Conservation (phyloP, 2,329 filamentous ascomycete species). For the Sclerotinia sclerotiorum region DNA sequence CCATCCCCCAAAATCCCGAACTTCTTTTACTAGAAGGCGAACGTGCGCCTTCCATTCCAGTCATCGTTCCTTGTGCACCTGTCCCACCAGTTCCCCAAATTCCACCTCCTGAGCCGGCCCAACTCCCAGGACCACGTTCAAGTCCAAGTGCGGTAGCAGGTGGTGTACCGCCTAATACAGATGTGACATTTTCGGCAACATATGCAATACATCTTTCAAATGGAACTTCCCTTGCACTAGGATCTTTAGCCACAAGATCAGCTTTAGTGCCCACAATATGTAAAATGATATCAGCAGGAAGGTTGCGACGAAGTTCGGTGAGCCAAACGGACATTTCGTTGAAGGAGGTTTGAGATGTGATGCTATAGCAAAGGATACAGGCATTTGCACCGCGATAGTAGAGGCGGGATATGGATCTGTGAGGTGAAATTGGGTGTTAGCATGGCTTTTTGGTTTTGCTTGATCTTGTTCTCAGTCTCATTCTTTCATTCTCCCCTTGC, state of each 20-base stretch:
- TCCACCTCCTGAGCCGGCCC: constrained; percentile 8
- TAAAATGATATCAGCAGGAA: constrained; percentile 70
- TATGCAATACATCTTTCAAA: constrained; percentile 97
- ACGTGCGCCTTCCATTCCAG: constrained; percentile 51
- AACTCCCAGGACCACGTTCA: constrained; percentile 5
- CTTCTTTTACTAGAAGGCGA: constrained; percentile 65
- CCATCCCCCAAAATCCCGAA: constrained; percentile 84
- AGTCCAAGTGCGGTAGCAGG: constrained; percentile 58
- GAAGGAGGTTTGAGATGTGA: constrained; percentile 83
- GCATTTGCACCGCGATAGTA: constrained; percentile 97
- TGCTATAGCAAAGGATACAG: constrained; percentile 91
- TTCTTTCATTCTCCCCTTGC: background rate
- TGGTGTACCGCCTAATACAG: constrained; percentile 65
- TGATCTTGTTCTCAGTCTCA: background rate
- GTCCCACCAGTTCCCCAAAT: constrained; percentile 18
- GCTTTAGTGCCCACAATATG: constrained; percentile 95
- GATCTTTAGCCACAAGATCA: constrained; percentile 85
- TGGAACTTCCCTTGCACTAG: constrained; percentile 75
- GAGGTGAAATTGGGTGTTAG: background rate
- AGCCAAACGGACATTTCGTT: constrained; percentile 92
- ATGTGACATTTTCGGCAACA: constrained; percentile 86
- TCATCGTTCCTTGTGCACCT: constrained; percentile 21
- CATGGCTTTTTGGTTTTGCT: background rate
- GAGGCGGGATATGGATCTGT: constrained; percentile 77
- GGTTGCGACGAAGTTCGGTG: constrained; percentile 76